These are phyloP conservation scores for Geranium brycei DNA, from an alignment of 345 rosid genomes.

Conservation along the genomic window DNA sequence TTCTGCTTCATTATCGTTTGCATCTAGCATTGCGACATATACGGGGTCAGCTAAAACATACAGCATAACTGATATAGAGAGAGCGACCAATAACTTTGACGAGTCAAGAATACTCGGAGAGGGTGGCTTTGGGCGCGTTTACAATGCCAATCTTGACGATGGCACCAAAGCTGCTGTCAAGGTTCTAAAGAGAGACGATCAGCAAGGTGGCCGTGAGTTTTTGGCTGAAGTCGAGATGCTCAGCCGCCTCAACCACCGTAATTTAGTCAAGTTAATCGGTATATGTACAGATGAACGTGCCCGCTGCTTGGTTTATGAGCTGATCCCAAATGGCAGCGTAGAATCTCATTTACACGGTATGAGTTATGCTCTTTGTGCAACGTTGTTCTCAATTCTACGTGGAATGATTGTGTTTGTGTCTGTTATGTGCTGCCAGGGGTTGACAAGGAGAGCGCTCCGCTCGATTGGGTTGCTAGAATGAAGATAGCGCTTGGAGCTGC, in stretches of 20 bases:
- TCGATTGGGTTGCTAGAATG: constrained; percentile 80
- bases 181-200: constrained; percentile 86
- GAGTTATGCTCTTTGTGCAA: constrained; percentile 4
- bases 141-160: constrained; percentile 70
- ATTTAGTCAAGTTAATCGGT: constrained; percentile 83
- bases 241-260: constrained; percentile 93
- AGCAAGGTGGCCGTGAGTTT: constrained; percentile 84
- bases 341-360: constrained; percentile 94
- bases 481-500: constrained; percentile 97
- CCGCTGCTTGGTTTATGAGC: constrained; percentile 86
- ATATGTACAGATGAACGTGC: constrained; percentile 74
- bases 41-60: constrained; percentile 84
- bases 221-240: constrained; percentile 97
- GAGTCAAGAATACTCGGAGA: constrained; percentile 68
- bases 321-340: constrained; percentile 90
- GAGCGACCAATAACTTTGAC: constrained; percentile 65
- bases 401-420: constrained; percentile 3
- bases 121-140: constrained; percentile 92
- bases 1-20: constrained; percentile 70
- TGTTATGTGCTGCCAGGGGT: constrained; percentile 30
- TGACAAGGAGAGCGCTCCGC: constrained; percentile 63
- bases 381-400: neutral
- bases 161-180: constrained; percentile 83
- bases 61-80: constrained; percentile 57
- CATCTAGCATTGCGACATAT: constrained; percentile 68